Percentiles rank a stretch among this genome's conserved stretches.
Evolutionary conservation across 1,139 yeast genomes (phyloP).

Genomic region (Taiozyma sp.): DNA sequence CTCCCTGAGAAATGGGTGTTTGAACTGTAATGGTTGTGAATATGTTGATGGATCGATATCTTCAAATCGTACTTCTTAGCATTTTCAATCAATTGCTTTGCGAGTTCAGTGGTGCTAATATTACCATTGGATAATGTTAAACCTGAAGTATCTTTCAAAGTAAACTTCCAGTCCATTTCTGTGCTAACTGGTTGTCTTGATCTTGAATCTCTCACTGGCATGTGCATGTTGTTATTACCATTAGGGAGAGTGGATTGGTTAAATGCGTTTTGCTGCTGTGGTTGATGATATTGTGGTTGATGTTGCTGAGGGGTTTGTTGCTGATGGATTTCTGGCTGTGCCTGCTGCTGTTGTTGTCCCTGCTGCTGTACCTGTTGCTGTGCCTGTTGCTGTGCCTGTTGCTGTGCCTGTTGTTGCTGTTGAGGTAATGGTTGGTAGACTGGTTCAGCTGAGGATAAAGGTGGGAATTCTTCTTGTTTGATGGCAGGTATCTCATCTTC

Average conservation of each 20-base stretch:
- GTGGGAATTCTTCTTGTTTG: background rate
- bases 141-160: conserved; percentile 33
- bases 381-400: background rate
- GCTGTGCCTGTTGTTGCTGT: background rate
- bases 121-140: conserved; percentile 39
- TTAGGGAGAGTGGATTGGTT: conserved; percentile 3
- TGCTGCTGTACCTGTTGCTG: too few relatives aligned
- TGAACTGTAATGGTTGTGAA: conserved; percentile 40
- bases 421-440: background rate
- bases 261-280: background rate
- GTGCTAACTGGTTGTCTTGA: conserved; percentile 21
- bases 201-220: conserved; percentile 9
- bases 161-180: conserved; percentile 36
- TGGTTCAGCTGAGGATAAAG: background rate
- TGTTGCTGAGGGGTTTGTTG: background rate
- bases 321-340: background rate
- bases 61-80: conserved; percentile 59
- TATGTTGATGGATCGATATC: conserved; percentile 80
- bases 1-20: conserved; percentile 2
- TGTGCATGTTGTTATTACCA: conserved; percentile 7
- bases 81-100: conserved; percentile 51
- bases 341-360: background rate
- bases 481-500: background rate
- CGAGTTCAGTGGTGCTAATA: conserved; percentile 48
- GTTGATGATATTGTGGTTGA: conserved; percentile 1